These are phyloP conservation scores for Ustilago bromivora DNA, from an alignment of 1,284 basidiomycete genomes.

Conservation along the genomic window DNA sequence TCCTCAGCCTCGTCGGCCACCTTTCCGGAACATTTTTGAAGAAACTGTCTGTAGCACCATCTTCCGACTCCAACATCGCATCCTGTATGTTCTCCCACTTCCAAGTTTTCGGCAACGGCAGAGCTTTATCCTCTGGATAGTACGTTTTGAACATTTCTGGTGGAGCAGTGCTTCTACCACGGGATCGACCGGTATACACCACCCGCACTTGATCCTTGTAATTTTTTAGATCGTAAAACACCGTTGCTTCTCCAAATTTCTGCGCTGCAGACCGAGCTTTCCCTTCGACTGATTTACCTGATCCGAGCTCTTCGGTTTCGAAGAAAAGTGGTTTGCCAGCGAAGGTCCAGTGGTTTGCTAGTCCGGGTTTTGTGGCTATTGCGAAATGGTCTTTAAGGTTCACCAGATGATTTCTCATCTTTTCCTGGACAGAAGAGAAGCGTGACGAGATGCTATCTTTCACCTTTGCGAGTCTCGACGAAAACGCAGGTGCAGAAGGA, in stretches of 20 bases:
- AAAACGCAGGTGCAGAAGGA: too few species aligned
- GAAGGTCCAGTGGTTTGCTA: neutral
- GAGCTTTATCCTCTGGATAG: neutral
- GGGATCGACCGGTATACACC: neutral
- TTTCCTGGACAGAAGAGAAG: too few species aligned
- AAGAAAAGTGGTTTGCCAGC: neutral
- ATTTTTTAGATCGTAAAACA: neutral
- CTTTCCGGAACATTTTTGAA: too few species aligned
- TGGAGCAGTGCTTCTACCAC: neutral
- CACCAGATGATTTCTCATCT: too few species aligned
- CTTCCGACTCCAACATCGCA: too few species aligned
- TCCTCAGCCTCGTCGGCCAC: too few species aligned
- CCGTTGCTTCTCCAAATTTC: neutral
- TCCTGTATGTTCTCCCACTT: rapidly evolving
- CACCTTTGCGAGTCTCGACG: too few species aligned
- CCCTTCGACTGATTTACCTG: neutral
- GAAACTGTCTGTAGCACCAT: too few species aligned
- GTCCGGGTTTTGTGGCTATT: too few species aligned
- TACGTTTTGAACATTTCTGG: neutral
- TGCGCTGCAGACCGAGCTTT: neutral
- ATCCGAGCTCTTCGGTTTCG: neutral
- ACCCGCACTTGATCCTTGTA: neutral
- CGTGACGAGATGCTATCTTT: too few species aligned
- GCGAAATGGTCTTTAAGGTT: too few species aligned
- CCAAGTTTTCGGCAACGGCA: neutral